Evolutionary conservation across 768 basidiomycete genomes (phyloP).

Genomic region (Xerocomellus intermedius): DNA sequence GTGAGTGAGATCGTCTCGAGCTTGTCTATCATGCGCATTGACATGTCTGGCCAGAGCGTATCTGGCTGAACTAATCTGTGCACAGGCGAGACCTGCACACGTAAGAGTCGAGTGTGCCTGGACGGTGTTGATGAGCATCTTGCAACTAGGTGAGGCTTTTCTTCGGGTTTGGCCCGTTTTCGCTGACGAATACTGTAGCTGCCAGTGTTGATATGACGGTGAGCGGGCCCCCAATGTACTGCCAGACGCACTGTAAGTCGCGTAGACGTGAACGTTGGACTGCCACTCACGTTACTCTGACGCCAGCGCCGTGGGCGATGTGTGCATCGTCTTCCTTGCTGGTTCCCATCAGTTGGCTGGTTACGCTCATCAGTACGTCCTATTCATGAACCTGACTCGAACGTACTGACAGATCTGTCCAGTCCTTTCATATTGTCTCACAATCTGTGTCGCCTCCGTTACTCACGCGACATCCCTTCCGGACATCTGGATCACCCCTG

Average conservation of each 20-base stretch:
- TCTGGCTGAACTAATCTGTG: constrained; percentile 37
- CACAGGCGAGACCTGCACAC: constrained; percentile 38
- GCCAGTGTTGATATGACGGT: constrained; percentile 48
- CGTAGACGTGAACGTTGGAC: neutral
- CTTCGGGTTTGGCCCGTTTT: neutral
- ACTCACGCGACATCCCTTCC: constrained; percentile 44
- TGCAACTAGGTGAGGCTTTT: constrained; percentile 49
- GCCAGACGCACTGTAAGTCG: constrained; percentile 35
- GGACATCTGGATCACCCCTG: constrained; percentile 50
- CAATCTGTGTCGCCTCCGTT: constrained; percentile 46
- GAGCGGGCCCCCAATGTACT: constrained; percentile 40
- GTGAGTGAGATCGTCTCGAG: constrained; percentile 25
- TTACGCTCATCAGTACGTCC: constrained; percentile 45
- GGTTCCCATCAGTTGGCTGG: constrained; percentile 48
- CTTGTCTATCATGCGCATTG: neutral
- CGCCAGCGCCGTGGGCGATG: constrained; percentile 38
- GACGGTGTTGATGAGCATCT: constrained; percentile 46
- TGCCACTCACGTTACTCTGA: constrained; percentile 5
- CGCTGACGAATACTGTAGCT: constrained; percentile 33
- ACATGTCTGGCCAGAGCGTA: constrained; percentile 23
- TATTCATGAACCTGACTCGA: neutral
- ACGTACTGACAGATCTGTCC: constrained; percentile 1
- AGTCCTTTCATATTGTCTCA: constrained; percentile 58
- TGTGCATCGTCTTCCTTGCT: constrained; percentile 51
- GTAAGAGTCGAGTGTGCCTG: constrained; percentile 56